Conservation (phyloP, 306 rosid species). For the Abrus pulchellus region DNA sequence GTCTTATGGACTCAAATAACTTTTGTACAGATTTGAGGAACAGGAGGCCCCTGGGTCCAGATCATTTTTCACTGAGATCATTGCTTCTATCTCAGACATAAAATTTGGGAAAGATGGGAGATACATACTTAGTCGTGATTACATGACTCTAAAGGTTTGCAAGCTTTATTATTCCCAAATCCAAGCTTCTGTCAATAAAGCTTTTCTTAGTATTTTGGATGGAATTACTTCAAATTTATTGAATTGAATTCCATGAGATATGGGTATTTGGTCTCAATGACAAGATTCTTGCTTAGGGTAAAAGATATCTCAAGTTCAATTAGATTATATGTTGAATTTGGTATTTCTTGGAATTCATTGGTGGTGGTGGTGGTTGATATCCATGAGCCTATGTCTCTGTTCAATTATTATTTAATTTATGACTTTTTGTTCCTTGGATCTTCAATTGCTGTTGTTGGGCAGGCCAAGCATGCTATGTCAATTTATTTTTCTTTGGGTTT, state of each 20-base stretch:
- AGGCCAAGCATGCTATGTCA: slow-evolving; percentile 17
- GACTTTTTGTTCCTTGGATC: not conserved
- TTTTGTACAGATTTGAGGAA: slow-evolving; percentile 89
- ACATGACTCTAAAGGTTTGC: slow-evolving; percentile 98
- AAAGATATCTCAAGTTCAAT: slow-evolving; percentile 18
- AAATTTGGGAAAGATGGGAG: slow-evolving; percentile 96
- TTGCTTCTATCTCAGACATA: slow-evolving; percentile 96
- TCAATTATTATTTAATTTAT: slow-evolving; percentile 29
- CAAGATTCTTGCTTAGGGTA: slow-evolving; percentile 25
- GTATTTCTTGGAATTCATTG: not conserved
- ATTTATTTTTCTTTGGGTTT: slow-evolving; percentile 10
- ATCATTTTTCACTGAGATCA: slow-evolving; percentile 96
- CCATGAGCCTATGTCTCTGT: not conserved
- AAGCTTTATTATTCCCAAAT: slow-evolving; percentile 36
- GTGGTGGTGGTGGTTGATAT: not conserved
- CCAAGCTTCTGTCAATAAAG: slow-evolving; percentile 26
- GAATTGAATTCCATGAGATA: slow-evolving; percentile 13
- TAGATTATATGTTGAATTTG: slow-evolving; percentile 31
- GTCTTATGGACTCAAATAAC: slow-evolving; percentile 35
- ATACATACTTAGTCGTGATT: slow-evolving; percentile 96
- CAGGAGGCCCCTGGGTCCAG: slow-evolving; percentile 95
- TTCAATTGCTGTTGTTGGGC: slow-evolving; percentile 17
- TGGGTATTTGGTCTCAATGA: slow-evolving; percentile 14
- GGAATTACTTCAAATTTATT: not conserved
- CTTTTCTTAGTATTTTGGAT: slow-evolving; percentile 24